phyloP scores from a whole-genome alignment of 2,329 filamentous ascomycete species.

The Sphaerulina vaccinii region DNA sequence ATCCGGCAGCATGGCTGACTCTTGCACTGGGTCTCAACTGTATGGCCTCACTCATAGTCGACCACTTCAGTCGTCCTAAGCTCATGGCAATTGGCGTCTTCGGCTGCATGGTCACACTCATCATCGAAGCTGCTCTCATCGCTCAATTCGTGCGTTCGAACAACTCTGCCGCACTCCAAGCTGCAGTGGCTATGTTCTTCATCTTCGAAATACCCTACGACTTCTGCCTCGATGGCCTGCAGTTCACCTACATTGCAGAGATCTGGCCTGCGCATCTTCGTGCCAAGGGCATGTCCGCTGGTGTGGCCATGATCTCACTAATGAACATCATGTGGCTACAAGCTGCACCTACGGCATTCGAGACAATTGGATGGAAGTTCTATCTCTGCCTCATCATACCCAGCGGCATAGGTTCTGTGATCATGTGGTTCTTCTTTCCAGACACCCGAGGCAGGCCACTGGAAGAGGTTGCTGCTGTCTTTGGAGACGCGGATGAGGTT shows the following conservation, averaged over 20 bases:
- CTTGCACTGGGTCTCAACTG: conserved; percentile 30
- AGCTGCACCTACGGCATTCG: conserved; percentile 19
- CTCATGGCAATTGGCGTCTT: conserved; percentile 24
- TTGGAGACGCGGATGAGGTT: conserved; percentile 22
- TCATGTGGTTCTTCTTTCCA: conserved; percentile 22
- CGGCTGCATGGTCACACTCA: conserved; percentile 24
- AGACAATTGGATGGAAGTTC: conserved; percentile 22
- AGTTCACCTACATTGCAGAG: conserved; percentile 26
- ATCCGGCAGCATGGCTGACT: conserved; percentile 35
- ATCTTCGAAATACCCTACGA: conserved; percentile 25
- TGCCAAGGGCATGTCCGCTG: conserved; percentile 27
- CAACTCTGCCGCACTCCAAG: conserved; percentile 20
- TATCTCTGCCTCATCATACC: conserved; percentile 25
- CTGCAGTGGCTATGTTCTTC: conserved; percentile 22
- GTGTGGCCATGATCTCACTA: conserved; percentile 26
- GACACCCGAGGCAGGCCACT: conserved; percentile 24
- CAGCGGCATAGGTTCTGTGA: conserved; percentile 17
- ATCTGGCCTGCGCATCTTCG: conserved; percentile 24
- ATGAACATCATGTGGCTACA: conserved; percentile 31
- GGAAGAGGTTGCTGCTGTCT: conserved; percentile 25
- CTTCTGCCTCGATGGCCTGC: conserved; percentile 23
- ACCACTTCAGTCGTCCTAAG: conserved; percentile 23
- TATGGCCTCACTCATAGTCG: conserved; percentile 30
- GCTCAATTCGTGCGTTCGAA: conserved; percentile 17
- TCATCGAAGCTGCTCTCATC: conserved; percentile 22